Conservation (phyloP, 495 filamentous ascomycete species). For the Arthonia radiata region DNA sequence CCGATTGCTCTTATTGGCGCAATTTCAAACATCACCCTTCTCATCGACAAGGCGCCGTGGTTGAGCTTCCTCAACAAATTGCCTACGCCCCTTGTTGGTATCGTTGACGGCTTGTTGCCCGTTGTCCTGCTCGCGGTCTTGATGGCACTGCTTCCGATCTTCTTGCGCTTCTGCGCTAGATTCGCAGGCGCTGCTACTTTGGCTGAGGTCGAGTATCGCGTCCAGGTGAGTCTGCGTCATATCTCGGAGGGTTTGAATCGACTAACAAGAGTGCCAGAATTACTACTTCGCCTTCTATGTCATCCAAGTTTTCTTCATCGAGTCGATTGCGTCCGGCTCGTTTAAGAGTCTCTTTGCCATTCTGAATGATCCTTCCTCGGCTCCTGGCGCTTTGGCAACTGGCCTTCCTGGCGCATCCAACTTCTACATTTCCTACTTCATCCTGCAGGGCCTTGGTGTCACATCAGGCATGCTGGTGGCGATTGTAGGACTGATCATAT, state of each 20-base stretch:
- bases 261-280: constrained; percentile 67
- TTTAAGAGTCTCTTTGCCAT: constrained; percentile 46
- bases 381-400: constrained; percentile 38
- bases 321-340: constrained; percentile 52
- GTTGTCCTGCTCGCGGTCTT: constrained; percentile 56
- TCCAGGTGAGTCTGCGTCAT: no score
- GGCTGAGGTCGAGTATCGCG: no score
- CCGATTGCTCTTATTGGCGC: constrained; percentile 67
- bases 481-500: constrained; percentile 51
- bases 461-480: constrained; percentile 52
- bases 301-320: constrained; percentile 80
- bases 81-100: constrained; percentile 9
- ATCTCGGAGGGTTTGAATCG: no score
- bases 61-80: constrained; percentile 51
- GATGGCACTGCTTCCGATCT: constrained; percentile 70
- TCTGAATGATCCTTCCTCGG: constrained; percentile 30
- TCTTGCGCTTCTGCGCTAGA: no score
- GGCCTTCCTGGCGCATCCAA: constrained; percentile 66
- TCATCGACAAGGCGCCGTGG: constrained; percentile 36
- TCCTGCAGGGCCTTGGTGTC: constrained; percentile 77
- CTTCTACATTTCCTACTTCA: constrained; percentile 89
- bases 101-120: constrained; percentile 69
- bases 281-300: no score
- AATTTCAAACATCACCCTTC: constrained; percentile 60
- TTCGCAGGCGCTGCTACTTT: no score